A percentile compares a stretch with the other conserved stretches of the same genome.
Conservation (phyloP, 1,139 yeast species). For the Magnusiomyces suaveolens region DNA sequence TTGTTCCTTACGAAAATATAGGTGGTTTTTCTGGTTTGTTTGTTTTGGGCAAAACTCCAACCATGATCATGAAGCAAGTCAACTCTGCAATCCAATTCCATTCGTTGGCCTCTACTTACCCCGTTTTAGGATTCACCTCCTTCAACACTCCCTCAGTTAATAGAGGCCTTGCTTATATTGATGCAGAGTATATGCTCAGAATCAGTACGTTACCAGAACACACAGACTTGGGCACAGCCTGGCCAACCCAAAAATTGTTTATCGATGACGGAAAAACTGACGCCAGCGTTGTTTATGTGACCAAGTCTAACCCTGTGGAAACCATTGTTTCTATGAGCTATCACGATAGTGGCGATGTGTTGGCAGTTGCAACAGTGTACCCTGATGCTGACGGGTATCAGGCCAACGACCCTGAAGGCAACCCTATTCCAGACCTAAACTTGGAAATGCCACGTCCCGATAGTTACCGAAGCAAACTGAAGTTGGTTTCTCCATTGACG, state of each 20-base stretch:
- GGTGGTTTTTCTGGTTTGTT: slow-evolving; percentile 15
- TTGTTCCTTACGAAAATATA: slow-evolving; percentile 13
- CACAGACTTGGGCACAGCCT: slow-evolving; percentile 50
- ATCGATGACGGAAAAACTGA: slow-evolving; percentile 37
- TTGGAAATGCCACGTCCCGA: slow-evolving; percentile 44
- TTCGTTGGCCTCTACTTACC: slow-evolving; percentile 50
- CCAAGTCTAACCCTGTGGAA: background rate
- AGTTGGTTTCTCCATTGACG: slow-evolving; percentile 59
- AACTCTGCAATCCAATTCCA: slow-evolving; percentile 59
- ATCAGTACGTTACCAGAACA: slow-evolving; percentile 48
- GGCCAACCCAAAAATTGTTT: slow-evolving; percentile 49
- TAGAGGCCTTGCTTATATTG: slow-evolving; percentile 63
- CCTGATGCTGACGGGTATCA: slow-evolving; percentile 44
- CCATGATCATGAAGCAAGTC: slow-evolving; percentile 52
- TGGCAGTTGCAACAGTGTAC: slow-evolving; percentile 45
- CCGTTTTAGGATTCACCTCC: slow-evolving; percentile 30
- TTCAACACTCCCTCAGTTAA: slow-evolving; percentile 28
- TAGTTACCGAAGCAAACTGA: slow-evolving; percentile 50
- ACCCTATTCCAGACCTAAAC: slow-evolving; percentile 50
- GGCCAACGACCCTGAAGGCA: slow-evolving; percentile 69
- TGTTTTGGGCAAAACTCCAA: slow-evolving; percentile 70
- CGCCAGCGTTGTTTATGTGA: background rate
- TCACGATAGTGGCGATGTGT: slow-evolving; percentile 60
- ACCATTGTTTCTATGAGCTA: slow-evolving; percentile 59
- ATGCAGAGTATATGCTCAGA: slow-evolving; percentile 61